Conservation (phyloP, 495 filamentous ascomycete genomes). For the Xylaria intraflava region DNA sequence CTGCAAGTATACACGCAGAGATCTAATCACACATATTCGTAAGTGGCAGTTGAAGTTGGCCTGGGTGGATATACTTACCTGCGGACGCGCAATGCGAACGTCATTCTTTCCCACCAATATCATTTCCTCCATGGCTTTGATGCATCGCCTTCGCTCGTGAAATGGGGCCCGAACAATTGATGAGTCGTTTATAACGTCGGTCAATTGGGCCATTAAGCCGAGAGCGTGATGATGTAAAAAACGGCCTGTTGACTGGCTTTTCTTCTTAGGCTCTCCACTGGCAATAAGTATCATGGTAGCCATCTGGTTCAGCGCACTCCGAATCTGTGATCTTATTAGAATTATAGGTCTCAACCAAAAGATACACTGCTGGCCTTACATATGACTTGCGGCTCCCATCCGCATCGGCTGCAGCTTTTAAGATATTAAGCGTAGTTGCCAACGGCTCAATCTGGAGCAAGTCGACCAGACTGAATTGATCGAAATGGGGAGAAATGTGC, state of each 20-base stretch:
- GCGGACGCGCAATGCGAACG: slow-evolving; percentile 73
- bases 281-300: slow-evolving; percentile 57
- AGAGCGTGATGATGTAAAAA: slow-evolving; percentile 83
- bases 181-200: slow-evolving; percentile 71
- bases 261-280: slow-evolving; percentile 37
- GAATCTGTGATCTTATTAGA: slow-evolving; percentile 33
- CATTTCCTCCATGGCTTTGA: slow-evolving; percentile 84
- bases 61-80: slow-evolving; percentile 47
- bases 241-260: slow-evolving; percentile 53
- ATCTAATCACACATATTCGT: slow-evolving; percentile 47
- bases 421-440: slow-evolving; percentile 67
- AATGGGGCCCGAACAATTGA: slow-evolving; percentile 46
- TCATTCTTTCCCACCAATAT: slow-evolving; percentile 63
- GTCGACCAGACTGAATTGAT: slow-evolving; percentile 55
- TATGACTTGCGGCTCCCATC: slow-evolving; percentile 52
- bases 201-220: slow-evolving; percentile 78
- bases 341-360: not conserved
- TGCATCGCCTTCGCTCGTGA: slow-evolving; percentile 64
- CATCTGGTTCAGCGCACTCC: slow-evolving; percentile 60
- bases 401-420: slow-evolving; percentile 71
- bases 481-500: slow-evolving; percentile 61
- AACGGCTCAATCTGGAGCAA: slow-evolving; percentile 71
- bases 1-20: slow-evolving; percentile 79
- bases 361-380: slow-evolving; percentile 22
- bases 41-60: slow-evolving; percentile 1